Evolutionary conservation across 225 moss, liverwort and hornwort genomes (phyloP), one percentile per base, ranked within the genome.

Genomic region (Bryoerythrophyllum caledonicum): DNA sequence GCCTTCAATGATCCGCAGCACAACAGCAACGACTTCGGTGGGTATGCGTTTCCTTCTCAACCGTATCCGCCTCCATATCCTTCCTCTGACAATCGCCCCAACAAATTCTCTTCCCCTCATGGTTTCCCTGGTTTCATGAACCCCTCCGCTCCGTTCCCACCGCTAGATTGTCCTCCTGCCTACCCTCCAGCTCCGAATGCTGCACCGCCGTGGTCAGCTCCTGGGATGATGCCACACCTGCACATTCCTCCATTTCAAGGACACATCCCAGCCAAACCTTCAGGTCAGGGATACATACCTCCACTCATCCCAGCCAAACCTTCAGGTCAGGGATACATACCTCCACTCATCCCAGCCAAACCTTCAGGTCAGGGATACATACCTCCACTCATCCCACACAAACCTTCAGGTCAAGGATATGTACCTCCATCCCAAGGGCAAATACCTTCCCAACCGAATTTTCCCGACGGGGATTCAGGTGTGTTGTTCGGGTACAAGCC

Each of bases 401-500:
- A 32, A 12, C 21, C 44, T 44, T 14, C 14, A 13, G n/a, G 8
- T 30, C 46, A 72, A 14, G 44, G 14, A 4, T 14, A 44, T 14
- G 14, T 44, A 15, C 14, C 44, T 44, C 12, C 44, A 13, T 20
- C 8, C 46, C 60, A 72, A 60, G 72, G 60, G 46, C 28, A 60
- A 11, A 14, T 60, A 12, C 14, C 72, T 41, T 65, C 55, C 11
- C 25, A 54, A 4, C 57, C 61, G 8, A 74, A 28, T 74, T n/a
- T 30, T 15, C 28, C 43, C 27, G 28, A 41, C n/a, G 65, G 52
- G 11, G 34, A 43, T 4, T 28, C 55, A 25, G 74, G 26, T 37
- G 19, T 55, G 27, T 55, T 65, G 12, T 74, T 74, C 55, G 56
- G 65, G 27, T 25, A 5, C 41, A 54, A 54, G 27, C 65, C 56